Conservation (phyloP, 169 alveolate species). For the Prorocentrum cordatum region DNA sequence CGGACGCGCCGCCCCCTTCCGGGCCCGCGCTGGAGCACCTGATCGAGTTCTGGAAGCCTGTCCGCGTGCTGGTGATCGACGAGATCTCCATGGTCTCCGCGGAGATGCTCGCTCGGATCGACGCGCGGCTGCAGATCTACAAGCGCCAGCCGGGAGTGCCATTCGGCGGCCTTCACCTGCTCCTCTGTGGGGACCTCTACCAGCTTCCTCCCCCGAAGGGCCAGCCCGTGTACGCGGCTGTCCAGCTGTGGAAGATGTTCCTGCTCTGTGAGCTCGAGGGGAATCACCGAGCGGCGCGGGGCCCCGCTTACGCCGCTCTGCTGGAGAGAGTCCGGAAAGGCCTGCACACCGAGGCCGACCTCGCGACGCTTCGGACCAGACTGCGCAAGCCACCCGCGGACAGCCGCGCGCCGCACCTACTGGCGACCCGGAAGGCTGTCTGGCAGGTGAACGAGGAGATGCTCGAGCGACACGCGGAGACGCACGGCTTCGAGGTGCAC, state of each 20-base stretch:
- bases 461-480: too few relatives aligned
- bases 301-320: slow-evolving; percentile 9
- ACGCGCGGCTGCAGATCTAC: neutral
- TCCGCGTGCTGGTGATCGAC: neutral
- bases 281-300: slow-evolving; percentile 17
- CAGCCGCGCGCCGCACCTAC: too few relatives aligned
- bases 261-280: slow-evolving; percentile 19
- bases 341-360: neutral
- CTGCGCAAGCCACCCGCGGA: too few relatives aligned
- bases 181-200: neutral
- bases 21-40: neutral
- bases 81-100: neutral
- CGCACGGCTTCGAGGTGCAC: too few relatives aligned
- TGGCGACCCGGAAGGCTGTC: too few relatives aligned
- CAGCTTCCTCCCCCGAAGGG: slow-evolving; percentile 11
- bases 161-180: neutral
- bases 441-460: too few relatives aligned
- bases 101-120: neutral
- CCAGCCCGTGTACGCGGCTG: neutral
- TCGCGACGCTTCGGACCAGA: neutral
- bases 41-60: neutral
- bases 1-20: neutral
- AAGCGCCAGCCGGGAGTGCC: neutral
- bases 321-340: slow-evolving; percentile 1
- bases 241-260: neutral